Evolutionary conservation across 1,284 basidiomycete species (phyloP), one percentile per base, ranked within the genome.

Genomic region (Apiotrichum porosum): DNA sequence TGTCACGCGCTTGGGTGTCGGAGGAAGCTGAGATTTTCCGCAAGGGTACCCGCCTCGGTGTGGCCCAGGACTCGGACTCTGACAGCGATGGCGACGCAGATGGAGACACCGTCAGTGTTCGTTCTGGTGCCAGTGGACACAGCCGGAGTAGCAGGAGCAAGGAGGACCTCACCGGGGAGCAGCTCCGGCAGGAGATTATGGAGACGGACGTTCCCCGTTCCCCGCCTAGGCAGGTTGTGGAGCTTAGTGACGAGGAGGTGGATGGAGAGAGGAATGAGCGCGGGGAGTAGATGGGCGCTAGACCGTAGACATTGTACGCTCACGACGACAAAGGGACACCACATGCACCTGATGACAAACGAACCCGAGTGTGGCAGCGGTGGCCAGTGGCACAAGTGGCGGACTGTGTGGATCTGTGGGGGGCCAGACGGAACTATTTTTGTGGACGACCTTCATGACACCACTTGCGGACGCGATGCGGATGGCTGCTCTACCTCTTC

Each of bases 1-100:
- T 86, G 84, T 33, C 78, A 80, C 57, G 82, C 77, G 24, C 26
- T 44, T 87, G 86, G 84, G 84, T 91, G 0, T 85, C 83, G 57
- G 88, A 91, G 62, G 88, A 90, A 62, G 88, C 87, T 1, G 91
- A 95, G 70, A 84, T 95, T 26, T 97, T 97, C 75, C 78, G 91
- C 42, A 91, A 91, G 66, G 90, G 91, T 1, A 83, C 83, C 2
- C 77, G 89, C 12, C 76, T 94, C 10, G 84, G 85, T 0, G 83
- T 84, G 5, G 87, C 85, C 54, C 8, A 28, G 26, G 26, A 28
- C 26, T 6, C 8, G 8, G 87, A 89, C 65, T 86, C 90, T 80
- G 88, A 71, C 21, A 85, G 84, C 68, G 56, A 60, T 18, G 26
- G 26, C 26, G 32, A 18, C 14, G 26, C 18, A 8, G 22, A 31